A percentile compares a stretch with the other conserved stretches of the same genome.
Conservation (phyloP, 2,329 filamentous ascomycete species). For the Pseudogymnoascus sp. region DNA sequence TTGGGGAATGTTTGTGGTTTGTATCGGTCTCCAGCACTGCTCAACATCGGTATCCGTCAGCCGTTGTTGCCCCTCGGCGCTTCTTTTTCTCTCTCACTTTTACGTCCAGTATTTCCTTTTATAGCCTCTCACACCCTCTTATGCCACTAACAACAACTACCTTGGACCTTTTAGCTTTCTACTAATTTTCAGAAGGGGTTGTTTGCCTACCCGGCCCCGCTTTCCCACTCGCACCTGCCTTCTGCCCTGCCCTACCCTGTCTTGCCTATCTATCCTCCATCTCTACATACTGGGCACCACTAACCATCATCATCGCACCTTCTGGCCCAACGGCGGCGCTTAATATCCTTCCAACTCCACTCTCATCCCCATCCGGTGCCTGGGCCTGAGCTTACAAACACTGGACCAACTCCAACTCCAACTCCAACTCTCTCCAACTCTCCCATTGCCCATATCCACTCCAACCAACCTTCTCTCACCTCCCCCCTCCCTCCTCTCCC, state of each 20-base stretch:
- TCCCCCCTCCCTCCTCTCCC: too few species aligned
- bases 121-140: background rate
- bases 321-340: background rate
- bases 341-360: background rate
- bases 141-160: background rate
- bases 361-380: background rate
- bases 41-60: background rate
- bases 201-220: background rate
- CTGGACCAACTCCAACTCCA: background rate
- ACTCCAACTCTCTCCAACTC: background rate
- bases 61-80: background rate
- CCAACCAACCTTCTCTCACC: background rate
- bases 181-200: background rate
- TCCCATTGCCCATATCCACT: background rate
- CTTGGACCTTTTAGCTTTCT: background rate
- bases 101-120: background rate
- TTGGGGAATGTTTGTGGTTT: background rate
- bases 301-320: background rate
- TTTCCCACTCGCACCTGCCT: background rate
- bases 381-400: background rate
- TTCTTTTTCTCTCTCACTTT: background rate
- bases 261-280: background rate
- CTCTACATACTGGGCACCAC: background rate
- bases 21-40: too few species aligned
- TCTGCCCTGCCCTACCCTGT: background rate